phyloP scores from a whole-genome alignment of 176 grass and related monocot species.

The Miscanthus lutarioriparius region DNA sequence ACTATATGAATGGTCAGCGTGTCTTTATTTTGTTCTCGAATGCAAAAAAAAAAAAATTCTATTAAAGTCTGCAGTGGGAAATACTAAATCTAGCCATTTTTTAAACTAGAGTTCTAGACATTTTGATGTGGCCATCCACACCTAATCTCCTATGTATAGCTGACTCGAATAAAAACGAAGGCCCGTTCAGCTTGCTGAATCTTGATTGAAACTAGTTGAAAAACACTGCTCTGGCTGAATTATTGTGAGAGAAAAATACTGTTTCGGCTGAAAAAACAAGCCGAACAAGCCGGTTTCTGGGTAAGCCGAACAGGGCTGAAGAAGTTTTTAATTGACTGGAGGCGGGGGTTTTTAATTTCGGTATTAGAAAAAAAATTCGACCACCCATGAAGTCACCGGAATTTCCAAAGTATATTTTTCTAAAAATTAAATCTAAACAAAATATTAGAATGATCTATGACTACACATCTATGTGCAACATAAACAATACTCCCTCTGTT shows the following conservation, averaged over 20 bases:
- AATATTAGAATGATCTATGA: background rate
- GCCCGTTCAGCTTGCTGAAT: too few species aligned
- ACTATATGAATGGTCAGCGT: background rate
- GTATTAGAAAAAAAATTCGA: background rate
- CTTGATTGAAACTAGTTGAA: too few species aligned
- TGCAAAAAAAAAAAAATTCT: background rate
- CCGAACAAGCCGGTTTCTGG: too few species aligned
- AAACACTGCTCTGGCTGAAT: too few species aligned
- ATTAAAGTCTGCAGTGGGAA: background rate
- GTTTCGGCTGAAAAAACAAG: too few species aligned
- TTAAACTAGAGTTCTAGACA: background rate
- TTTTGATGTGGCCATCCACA: background rate
- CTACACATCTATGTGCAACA: background rate
- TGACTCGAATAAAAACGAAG: background rate
- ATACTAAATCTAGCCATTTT: background rate
- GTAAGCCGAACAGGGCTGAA: too few species aligned
- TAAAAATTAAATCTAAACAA: background rate
- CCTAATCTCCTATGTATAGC: background rate
- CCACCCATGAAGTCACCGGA: background rate
- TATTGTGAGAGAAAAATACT: too few species aligned
- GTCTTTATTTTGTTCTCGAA: background rate
- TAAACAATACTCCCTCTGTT: too few species aligned
- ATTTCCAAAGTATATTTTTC: background rate
- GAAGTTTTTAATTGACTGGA: background rate
- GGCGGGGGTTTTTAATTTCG: background rate